These are phyloP conservation scores for Torulaspora gathmanii DNA, from an alignment of 805 yeast species.

Conservation along the genomic window DNA sequence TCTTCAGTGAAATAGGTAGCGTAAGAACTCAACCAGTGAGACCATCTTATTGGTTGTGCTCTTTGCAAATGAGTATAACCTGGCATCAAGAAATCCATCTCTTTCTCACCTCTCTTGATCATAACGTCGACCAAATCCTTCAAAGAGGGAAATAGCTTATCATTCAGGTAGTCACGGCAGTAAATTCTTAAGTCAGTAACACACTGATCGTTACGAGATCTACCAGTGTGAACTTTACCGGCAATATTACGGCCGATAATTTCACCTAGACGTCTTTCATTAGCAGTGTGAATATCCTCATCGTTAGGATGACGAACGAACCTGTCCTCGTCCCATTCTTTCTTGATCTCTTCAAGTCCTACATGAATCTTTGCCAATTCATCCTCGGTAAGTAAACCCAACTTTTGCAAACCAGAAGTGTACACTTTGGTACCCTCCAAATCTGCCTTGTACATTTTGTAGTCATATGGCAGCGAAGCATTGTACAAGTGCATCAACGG, in stretches of 20 bases:
- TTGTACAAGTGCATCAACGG: conserved; percentile 97
- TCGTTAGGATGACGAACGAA: conserved; percentile 45
- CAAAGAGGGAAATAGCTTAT: conserved; percentile 52
- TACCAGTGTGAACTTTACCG: conserved; percentile 98
- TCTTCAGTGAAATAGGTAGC: conserved; percentile 94
- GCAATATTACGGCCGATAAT: conserved; percentile 88
- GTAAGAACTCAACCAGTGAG: conserved; percentile 93
- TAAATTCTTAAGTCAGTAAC: conserved; percentile 98
- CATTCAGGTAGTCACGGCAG: conserved; percentile 69
- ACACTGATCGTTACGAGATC: conserved; percentile 97
- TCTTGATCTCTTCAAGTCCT: conserved; percentile 66
- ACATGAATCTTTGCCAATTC: conserved; percentile 79
- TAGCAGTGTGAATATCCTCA: conserved; percentile 98
- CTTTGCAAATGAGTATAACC: conserved; percentile 98
- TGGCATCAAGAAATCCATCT: conserved; percentile 93
- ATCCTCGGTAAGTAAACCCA: conserved; percentile 64
- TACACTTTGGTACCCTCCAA: conserved; percentile 90
- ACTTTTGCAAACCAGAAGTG: conserved; percentile 77
- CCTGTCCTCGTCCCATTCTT: conserved; percentile 81
- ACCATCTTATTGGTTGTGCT: conserved; percentile 99
- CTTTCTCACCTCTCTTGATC: conserved; percentile 70
- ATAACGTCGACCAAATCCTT: conserved; percentile 63
- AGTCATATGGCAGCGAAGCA: conserved; percentile 93
- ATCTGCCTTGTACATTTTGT: conserved; percentile 92
- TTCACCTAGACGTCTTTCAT: conserved; percentile 96